These are phyloP conservation scores for Amaranthus cruentus DNA, from an alignment of 148 eudicot species.

Conservation along the genomic window DNA sequence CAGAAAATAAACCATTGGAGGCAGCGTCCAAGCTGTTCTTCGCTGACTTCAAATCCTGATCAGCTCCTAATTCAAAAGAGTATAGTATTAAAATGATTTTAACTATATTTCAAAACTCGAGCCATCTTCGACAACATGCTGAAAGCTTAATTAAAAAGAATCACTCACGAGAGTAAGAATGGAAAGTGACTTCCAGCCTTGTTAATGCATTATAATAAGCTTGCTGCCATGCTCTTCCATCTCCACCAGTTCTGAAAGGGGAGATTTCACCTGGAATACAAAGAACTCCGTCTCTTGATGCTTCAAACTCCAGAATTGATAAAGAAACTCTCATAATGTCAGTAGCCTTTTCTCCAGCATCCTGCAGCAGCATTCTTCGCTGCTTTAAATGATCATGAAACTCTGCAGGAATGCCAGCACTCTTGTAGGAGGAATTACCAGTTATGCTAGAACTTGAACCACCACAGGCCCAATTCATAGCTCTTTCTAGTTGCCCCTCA, in stretches of 20 bases:
- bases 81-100: constrained; percentile 1
- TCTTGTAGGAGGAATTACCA: constrained; percentile 41
- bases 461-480: constrained; percentile 99
- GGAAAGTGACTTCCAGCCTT: constrained; percentile 73
- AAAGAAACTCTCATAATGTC: constrained; percentile 61
- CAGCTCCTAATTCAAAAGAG: constrained; percentile 52
- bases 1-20: constrained; percentile 62
- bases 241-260: constrained; percentile 53
- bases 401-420: constrained; percentile 76
- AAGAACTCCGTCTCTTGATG: constrained; percentile 84
- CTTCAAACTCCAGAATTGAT: constrained; percentile 86
- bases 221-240: constrained; percentile 86
- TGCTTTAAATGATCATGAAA: constrained; percentile 81
- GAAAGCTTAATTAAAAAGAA: constrained; percentile 1
- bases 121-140: not conserved
- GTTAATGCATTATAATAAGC: constrained; percentile 61
- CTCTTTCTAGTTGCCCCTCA: constrained; percentile 97
- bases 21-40: constrained; percentile 83
- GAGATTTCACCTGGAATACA: constrained; percentile 49
- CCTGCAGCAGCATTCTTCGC: constrained; percentile 64
- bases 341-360: constrained; percentile 69
- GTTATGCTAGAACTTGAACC: constrained; percentile 54
- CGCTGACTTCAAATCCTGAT: constrained; percentile 79
- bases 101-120: constrained; percentile 1
- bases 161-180: constrained; percentile 75